Percentiles rank a stretch among this genome's conserved stretches.
Evolutionary conservation across 441 rosid species (phyloP).

Genomic region (Euphorbia corollata): DNA sequence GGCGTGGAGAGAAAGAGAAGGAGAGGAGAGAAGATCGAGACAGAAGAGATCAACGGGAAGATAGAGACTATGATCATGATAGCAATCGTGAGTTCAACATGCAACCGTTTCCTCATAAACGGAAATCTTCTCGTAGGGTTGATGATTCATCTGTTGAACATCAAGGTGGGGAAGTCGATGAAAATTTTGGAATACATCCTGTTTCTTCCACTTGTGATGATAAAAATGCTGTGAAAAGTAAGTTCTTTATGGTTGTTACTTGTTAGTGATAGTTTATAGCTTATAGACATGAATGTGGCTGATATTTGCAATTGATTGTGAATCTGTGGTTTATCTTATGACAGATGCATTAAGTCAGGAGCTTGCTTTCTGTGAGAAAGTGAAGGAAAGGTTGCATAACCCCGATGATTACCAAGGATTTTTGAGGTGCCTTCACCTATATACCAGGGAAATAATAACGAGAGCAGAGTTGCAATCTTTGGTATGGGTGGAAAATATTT

Average conservation of each 20-base stretch:
- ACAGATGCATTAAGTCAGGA: conserved; percentile 65
- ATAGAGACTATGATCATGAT: conserved; percentile 54
- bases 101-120: conserved; percentile 49
- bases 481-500: conserved; percentile 43
- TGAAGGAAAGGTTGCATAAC: conserved; percentile 62
- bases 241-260: conserved; percentile 20
- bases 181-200: conserved; percentile 39
- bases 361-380: conserved; percentile 71
- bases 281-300: background rate
- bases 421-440: conserved; percentile 77
- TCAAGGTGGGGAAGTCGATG: conserved; percentile 59
- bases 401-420: conserved; percentile 72
- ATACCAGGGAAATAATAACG: conserved; percentile 68
- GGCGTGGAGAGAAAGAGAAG: conserved; percentile 61
- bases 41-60: conserved; percentile 52
- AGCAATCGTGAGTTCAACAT: conserved; percentile 49
- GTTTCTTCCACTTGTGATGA: conserved; percentile 58
- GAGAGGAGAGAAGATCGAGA: conserved; percentile 69
- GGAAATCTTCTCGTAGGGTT: conserved; percentile 34
- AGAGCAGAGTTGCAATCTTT: conserved; percentile 68
- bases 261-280: conserved; percentile 6
- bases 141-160: conserved; percentile 52
- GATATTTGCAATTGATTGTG: background rate
- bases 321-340: conserved; percentile 22
- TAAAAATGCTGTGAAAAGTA: conserved; percentile 54